phyloP scores from a whole-genome alignment of 163 green algal species.

The Scenedesmus sp. region DNA sequence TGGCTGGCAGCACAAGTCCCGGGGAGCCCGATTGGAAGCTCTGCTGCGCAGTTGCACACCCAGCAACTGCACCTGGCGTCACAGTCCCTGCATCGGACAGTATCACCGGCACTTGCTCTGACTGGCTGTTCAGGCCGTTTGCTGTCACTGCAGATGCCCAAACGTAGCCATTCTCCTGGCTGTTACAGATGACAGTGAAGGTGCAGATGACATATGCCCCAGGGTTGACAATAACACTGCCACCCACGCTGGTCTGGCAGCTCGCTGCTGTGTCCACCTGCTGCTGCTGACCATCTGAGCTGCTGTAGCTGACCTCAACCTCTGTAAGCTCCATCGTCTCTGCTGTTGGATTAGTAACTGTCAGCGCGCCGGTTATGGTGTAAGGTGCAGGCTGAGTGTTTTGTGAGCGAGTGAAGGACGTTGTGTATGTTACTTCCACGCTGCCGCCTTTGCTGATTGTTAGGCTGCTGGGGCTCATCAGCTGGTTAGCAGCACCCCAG shows the following conservation, averaged over 20 bases:
- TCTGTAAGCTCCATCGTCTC: background rate
- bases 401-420: background rate
- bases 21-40: background rate
- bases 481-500: background rate
- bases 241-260: conserved; percentile 3
- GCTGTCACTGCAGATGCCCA: conserved; percentile 5
- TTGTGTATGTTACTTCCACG: background rate
- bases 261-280: background rate
- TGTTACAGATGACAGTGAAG: background rate
- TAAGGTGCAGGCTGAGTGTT: background rate
- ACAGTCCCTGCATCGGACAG: background rate
- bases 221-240: background rate
- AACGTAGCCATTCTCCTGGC: background rate
- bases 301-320: conserved; percentile 3
- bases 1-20: background rate
- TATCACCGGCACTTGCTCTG: background rate
- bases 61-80: background rate
- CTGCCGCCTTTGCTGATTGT: background rate
- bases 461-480: background rate
- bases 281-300: background rate
- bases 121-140: background rate
- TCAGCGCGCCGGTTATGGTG: background rate
- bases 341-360: background rate
- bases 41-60: background rate
- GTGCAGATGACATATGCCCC: background rate